Base-by-base conservation (phyloP, 306 rosid genomes). In the Lagenaria siceraria region DNA sequence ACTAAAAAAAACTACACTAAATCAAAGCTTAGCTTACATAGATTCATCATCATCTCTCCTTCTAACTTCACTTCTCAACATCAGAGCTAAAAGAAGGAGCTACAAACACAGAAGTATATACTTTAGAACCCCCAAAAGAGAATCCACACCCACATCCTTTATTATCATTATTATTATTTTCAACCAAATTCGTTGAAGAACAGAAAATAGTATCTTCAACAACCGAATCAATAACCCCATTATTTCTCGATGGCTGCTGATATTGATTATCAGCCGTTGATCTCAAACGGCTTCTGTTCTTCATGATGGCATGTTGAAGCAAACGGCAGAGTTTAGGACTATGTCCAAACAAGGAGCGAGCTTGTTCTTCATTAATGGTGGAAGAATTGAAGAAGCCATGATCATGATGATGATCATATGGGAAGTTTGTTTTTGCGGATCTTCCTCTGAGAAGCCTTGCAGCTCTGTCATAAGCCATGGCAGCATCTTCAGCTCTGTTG, bases 381-480 rank as follows among this genome's bases (percentile, higher is more conserved):
- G 69, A 60, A 64, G 36, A 42, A 9, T 75, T 87, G 31, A 74
- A 73, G 80, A 72, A 75, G 42, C 85, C 82, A 1, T 58, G 48
- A 35, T 64, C 13, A 10, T 42, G 21, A 12, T 42, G 21, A 12
- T 59, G 9, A 15, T 62, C 56, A 48, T 66, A 79, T 74, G 90
- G 87, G 66, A 91, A 93, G 75, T 93, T 93, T 49, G 98, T 93
- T 84, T 86, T 93, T 25, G 98, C 96, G 62, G 91, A 88, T 84
- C 85, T 83, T 48, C 98, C 98, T 83, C 98, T 88, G 0, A 93
- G 89, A 77, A 93, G 85, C 88, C 92, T 87, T 15, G 98, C 96
- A 69, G 98, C 98, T 78, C 74, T 84, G 52, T 93, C 98, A 83
- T 91, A 93, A 61, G 93, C 90, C 81, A 86, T 5, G 1, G 98